Conservation (phyloP, 2,329 filamentous ascomycete species). For the Verruconis gallopava region DNA sequence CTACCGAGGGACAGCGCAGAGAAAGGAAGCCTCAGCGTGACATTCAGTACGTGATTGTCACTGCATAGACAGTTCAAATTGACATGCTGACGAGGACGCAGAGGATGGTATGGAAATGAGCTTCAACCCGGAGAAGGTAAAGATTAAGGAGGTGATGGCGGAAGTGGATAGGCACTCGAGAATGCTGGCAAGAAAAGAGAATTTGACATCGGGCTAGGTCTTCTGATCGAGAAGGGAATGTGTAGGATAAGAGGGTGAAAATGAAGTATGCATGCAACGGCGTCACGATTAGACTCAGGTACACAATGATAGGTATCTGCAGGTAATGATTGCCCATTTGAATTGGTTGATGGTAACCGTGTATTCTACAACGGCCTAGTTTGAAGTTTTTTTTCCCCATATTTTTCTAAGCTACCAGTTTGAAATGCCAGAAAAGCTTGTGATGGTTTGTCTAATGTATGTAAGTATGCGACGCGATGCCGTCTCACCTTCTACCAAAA, state of each 20-base stretch:
- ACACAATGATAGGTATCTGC: neutral
- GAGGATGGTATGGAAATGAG: slow-evolving; percentile 89
- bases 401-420: too few species aligned
- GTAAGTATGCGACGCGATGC: too few species aligned
- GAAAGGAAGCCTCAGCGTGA: slow-evolving; percentile 57
- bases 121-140: slow-evolving; percentile 66
- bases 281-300: too few species aligned
- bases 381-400: too few species aligned
- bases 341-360: too few species aligned
- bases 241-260: neutral
- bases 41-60: slow-evolving; percentile 57
- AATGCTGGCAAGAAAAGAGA: slow-evolving; percentile 66
- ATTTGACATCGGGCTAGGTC: slow-evolving; percentile 38
- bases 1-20: slow-evolving; percentile 58
- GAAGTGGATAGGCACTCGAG: slow-evolving; percentile 87
- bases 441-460: too few species aligned
- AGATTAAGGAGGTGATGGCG: slow-evolving; percentile 74
- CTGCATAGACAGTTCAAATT: neutral
- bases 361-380: too few species aligned
- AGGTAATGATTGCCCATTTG: too few species aligned
- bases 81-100: slow-evolving; percentile 29
- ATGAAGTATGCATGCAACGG: neutral
- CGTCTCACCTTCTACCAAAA: too few species aligned
- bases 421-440: too few species aligned
- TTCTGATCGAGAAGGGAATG: neutral